Evolutionary conservation across 2,329 filamentous ascomycete species (phyloP), one percentile per base, ranked within the genome.

Genomic region (Graphium sp.): DNA sequence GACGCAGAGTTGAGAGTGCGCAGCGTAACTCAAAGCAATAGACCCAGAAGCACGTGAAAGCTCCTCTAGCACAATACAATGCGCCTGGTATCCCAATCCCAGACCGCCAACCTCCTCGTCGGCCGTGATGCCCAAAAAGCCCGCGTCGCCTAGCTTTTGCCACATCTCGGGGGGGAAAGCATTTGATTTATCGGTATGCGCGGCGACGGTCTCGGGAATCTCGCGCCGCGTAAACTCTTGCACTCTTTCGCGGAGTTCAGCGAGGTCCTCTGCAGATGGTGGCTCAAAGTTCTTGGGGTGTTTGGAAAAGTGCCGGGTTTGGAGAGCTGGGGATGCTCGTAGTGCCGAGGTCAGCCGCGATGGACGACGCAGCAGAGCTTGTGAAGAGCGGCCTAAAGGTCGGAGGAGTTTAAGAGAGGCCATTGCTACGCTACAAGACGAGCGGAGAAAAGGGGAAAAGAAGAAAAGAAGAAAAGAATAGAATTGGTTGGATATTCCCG

Each of bases 21-120:
- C 89, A 3, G 87, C 87, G 50, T 95, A 98, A 40, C 82, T 92
- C 26, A 98, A 66, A 0, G 73, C 87, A 42, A 92, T 83, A 36
- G 74, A 80, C 10, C 58, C 85, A 29, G 78, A 87, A 3, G 87
- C 87, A 33, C 87, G 68, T 32, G 79, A 89, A 23, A 98, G 62
- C 60, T 95, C 89, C 55, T 98, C 89, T 72, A 95, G 79, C 25
- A 94, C 83, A 6, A 93, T 62, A 47, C 83, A 92, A 55, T 98
- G 89, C 24, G 89, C 87, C 57, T 95, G 87, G 53, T 95, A 98
- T 8, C 89, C 89, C 73, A 95, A 77, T 2, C 65, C 81, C 25
- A 95, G 54, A 3, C 87, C 89, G 21, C 89, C 89, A 29, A 89
- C 83, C 32, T 83, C 77, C 54, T 93, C 84, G 44, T 93, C 82